Percentiles rank a stretch among this genome's conserved stretches.
Conservation (phyloP, 257 asterid species). For the Gentiana straminea region DNA sequence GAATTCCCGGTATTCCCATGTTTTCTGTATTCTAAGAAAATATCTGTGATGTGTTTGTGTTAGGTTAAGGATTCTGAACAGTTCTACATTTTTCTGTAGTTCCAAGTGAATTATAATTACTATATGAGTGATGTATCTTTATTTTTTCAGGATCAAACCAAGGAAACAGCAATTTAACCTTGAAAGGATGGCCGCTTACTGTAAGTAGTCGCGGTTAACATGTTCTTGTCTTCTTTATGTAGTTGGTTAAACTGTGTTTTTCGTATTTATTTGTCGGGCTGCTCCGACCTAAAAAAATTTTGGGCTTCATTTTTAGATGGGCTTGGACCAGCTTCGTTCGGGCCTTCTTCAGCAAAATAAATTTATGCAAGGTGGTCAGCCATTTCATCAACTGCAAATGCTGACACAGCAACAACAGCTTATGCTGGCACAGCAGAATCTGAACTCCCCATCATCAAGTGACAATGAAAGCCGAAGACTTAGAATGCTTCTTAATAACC, state of each 20-base stretch:
- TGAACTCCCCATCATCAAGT: constrained; percentile 74
- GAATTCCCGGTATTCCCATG: constrained; percentile 59
- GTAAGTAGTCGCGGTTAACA: constrained; percentile 36
- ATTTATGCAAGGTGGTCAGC: constrained; percentile 85
- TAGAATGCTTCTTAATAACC: constrained; percentile 74
- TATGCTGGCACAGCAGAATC: constrained; percentile 79
- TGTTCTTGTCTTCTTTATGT: not conserved
- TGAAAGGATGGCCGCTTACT: constrained; percentile 99
- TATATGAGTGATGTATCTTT: constrained; percentile 14
- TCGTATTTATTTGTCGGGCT: too few species aligned
- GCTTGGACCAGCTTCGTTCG: constrained; percentile 81
- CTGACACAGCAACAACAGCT: constrained; percentile 95
- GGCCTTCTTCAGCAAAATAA: constrained; percentile 92
- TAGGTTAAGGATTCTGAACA: not conserved
- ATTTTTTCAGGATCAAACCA: constrained; percentile 75
- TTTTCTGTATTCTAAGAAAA: not conserved
- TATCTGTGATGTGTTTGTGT: not conserved
- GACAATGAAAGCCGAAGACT: constrained; percentile 85
- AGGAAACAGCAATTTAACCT: constrained; percentile 83
- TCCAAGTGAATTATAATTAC: not conserved
- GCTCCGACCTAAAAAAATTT: not conserved
- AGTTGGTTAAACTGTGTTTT: too few species aligned
- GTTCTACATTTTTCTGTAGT: not conserved
- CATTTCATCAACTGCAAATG: constrained; percentile 90
- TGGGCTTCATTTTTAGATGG: constrained; percentile 26